phyloP scores from a whole-genome alignment of 1,284 basidiomycete genomes.

The Sparassis latifolia region DNA sequence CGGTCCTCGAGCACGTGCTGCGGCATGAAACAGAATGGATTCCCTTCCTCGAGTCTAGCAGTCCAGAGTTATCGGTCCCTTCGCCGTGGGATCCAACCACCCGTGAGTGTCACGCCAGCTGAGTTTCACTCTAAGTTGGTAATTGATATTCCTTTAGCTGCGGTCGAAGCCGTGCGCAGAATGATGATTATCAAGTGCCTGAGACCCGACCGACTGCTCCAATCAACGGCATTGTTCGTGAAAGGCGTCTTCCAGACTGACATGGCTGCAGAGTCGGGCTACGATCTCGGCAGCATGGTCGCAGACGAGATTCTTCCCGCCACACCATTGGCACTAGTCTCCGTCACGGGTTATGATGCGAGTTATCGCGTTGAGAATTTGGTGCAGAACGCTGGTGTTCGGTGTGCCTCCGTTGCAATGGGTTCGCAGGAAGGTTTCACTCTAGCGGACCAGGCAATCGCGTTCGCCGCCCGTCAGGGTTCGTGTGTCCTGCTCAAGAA shows the following conservation, averaged over 20 bases:
- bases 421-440: constrained; percentile 97
- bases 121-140: background rate
- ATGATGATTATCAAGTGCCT: constrained; percentile 84
- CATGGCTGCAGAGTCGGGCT: constrained; percentile 63
- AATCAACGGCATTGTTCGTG: constrained; percentile 75
- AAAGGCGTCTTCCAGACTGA: constrained; percentile 74
- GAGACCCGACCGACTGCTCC: constrained; percentile 83
- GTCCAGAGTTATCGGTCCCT: constrained; percentile 73
- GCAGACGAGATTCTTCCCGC: constrained; percentile 70
- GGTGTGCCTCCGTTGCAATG: constrained; percentile 89
- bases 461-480: constrained; percentile 83
- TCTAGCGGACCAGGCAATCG: constrained; percentile 91
- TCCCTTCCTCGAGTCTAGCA: constrained; percentile 62
- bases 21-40: constrained; percentile 71
- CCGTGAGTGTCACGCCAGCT: constrained; percentile 40
- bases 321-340: constrained; percentile 86
- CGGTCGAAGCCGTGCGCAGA: constrained; percentile 66
- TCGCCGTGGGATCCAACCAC: constrained; percentile 71
- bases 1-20: constrained; percentile 63
- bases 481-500: constrained; percentile 96
- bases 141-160: constrained; percentile 39
- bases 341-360: constrained; percentile 94
- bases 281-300: constrained; percentile 75
- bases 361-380: constrained; percentile 92
- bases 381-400: constrained; percentile 67